Evolutionary conservation across 192 early-diverging fungal genomes (phyloP), one percentile per base, ranked within the genome.

Genomic region (Backusella parvicylindrica): DNA sequence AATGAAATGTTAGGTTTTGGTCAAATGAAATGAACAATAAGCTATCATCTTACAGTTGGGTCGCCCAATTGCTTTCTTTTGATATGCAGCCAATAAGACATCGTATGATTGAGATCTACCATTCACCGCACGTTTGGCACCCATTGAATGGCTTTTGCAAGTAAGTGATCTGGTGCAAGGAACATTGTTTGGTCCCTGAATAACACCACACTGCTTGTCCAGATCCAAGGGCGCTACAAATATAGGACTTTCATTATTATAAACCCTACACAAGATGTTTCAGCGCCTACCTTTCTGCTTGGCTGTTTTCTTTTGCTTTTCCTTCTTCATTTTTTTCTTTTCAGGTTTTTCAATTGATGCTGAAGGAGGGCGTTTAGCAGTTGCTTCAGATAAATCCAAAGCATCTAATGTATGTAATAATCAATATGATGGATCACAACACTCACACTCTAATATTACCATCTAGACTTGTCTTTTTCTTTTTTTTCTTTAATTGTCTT

Each of bases 101-200:
- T 98, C 95, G 78, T 95, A 98, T 21, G 89, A 85, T 78, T 91
- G 86, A 33, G 95, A 94, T 60, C 97, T 87, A 16, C 96, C 97
- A 50, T 82, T 81, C 11, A 98, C 97, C 1, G 86, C 87, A 36
- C 95, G 87, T 79, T 98, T 98, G 43, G 88, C 85, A 1, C 90
- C 91, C 86, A 98, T 95, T 33, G 93, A 91, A 72, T 98, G 97
- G 5, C 94, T 96, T 78, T 98, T 98, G 85, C 97, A 98, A 32
- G 95, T 98, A 15, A 98, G 87, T 50, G 95, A 95, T 49, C 97
- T 92, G 56, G 90, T 85, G 81, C 97, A 98, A 0, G 87, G 87
- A 53, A 79, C 66, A 13, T 85, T 86, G 37, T 86, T 89, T 1
- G 90, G 88, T 28, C 83, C 76, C 37, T 78, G 67, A 31, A 89